phyloP scores from a whole-genome alignment of 2,329 filamentous ascomycete genomes.

The Purpureocillium takamizusanense region DNA sequence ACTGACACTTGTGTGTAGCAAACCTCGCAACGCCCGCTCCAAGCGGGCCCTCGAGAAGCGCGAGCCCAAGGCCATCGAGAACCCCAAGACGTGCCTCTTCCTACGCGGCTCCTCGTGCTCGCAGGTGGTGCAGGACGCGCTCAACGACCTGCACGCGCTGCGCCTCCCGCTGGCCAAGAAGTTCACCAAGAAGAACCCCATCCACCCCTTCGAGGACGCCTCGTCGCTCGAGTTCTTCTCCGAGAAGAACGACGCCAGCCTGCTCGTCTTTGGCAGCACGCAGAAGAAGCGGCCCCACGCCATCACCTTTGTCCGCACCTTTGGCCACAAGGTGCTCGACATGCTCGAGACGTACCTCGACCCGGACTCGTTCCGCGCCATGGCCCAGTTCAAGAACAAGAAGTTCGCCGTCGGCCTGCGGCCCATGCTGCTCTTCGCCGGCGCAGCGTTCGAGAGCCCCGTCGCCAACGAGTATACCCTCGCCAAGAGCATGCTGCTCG shows the following conservation, averaged over 20 bases:
- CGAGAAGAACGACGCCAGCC: slow-evolving; percentile 86
- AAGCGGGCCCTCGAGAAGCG: slow-evolving; percentile 92
- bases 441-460: slow-evolving; percentile 77
- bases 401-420: slow-evolving; percentile 74
- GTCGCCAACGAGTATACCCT: slow-evolving; percentile 72
- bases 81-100: slow-evolving; percentile 83
- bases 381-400: slow-evolving; percentile 67
- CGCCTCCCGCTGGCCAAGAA: slow-evolving; percentile 79
- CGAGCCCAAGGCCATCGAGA: slow-evolving; percentile 81
- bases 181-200: slow-evolving; percentile 94
- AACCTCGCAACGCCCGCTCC: slow-evolving; percentile 69
- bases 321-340: slow-evolving; percentile 80
- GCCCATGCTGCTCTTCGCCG: slow-evolving; percentile 86
- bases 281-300: slow-evolving; percentile 95
- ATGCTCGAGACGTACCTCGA: slow-evolving; percentile 90
- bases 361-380: slow-evolving; percentile 57
- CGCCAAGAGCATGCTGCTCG: slow-evolving; percentile 77
- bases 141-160: slow-evolving; percentile 77
- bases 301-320: slow-evolving; percentile 74
- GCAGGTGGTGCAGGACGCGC: slow-evolving; percentile 70
- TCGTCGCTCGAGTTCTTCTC: slow-evolving; percentile 89
- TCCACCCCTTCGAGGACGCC: slow-evolving; percentile 89
- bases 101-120: slow-evolving; percentile 82
- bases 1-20: slow-evolving; percentile 24
- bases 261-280: slow-evolving; percentile 76